A percentile compares a stretch with the other conserved stretches of the same genome.
These are phyloP conservation scores for Mycena rosella DNA, from an alignment of 768 basidiomycete genomes.

Conservation along the genomic window DNA sequence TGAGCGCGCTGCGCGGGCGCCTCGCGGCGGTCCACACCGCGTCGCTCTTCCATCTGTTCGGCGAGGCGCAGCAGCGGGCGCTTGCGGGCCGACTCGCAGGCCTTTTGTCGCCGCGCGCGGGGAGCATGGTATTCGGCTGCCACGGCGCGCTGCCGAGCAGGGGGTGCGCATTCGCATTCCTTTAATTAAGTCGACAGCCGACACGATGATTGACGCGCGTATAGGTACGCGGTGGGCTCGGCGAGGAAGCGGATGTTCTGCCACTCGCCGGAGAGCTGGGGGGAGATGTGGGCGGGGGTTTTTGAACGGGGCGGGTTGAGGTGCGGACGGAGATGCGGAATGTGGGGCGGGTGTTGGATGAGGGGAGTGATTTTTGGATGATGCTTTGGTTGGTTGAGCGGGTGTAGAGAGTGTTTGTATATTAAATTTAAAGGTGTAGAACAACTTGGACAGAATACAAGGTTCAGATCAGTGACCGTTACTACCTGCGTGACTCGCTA, in stretches of 20 bases:
- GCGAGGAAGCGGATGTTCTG: slow-evolving; percentile 44
- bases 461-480: no score
- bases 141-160: slow-evolving; percentile 50
- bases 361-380: slow-evolving; percentile 31
- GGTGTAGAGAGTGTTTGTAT: no score
- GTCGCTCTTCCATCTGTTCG: slow-evolving; percentile 68
- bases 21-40: slow-evolving; percentile 64
- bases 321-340: slow-evolving; percentile 43
- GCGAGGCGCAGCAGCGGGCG: slow-evolving; percentile 52
- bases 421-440: no score
- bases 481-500: no score
- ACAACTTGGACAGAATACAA: no score
- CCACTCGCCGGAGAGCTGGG: slow-evolving; percentile 54
- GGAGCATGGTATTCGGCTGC: slow-evolving; percentile 62
- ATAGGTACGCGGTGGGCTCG: slow-evolving; percentile 38
- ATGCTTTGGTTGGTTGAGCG: slow-evolving; percentile 35
- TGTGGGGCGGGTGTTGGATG: slow-evolving; percentile 29
- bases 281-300: slow-evolving; percentile 50
- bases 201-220: no score
- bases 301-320: slow-evolving; percentile 50
- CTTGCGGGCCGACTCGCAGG: slow-evolving; percentile 58
- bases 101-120: slow-evolving; percentile 56
- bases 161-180: no score
- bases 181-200: no score
- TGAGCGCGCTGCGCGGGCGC: slow-evolving; percentile 60